Conservation (phyloP, 768 basidiomycete genomes). For the Cystofilobasidium macerans region DNA sequence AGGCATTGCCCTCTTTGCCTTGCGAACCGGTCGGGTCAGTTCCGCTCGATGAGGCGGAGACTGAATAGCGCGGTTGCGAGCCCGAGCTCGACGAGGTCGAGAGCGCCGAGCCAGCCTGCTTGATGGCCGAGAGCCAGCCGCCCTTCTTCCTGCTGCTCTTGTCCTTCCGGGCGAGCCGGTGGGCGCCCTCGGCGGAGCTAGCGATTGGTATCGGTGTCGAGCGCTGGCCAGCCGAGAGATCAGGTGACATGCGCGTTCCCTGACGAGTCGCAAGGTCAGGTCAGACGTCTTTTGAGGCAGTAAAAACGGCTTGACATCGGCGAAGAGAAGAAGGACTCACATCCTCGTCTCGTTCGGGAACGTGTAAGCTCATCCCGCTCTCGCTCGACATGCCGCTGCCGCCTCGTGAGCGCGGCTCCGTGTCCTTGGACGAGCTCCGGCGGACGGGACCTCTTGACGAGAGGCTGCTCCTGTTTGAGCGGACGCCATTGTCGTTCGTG, state of each 20-base stretch:
- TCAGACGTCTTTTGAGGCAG: no score
- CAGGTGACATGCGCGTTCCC: background rate
- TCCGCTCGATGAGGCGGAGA: constrained; percentile 16
- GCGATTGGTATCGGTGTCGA: background rate
- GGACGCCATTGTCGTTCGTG: constrained; percentile 6
- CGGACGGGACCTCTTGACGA: background rate
- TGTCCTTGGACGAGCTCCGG: background rate
- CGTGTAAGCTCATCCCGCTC: background rate
- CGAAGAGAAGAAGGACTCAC: background rate
- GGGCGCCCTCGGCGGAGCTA: background rate
- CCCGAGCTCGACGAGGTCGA: background rate
- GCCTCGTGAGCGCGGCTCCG: background rate
- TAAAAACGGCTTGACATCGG: no score
- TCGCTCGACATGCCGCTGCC: constrained; percentile 1
- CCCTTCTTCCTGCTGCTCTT: constrained; percentile 11
- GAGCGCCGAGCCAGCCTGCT: constrained; percentile 9
- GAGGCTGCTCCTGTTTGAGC: constrained; percentile 3
- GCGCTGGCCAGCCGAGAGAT: background rate
- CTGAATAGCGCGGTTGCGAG: constrained; percentile 3
- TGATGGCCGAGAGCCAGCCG: constrained; percentile 23
- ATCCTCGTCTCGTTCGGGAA: background rate
- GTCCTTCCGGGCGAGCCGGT: background rate
- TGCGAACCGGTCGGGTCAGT: constrained; percentile 1
- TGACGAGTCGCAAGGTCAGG: no score
- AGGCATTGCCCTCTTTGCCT: constrained; percentile 4